A percentile compares a stretch with the other conserved stretches of the same genome.
phyloP scores from a whole-genome alignment of 768 basidiomycete species.

The Phaffia australis region DNA sequence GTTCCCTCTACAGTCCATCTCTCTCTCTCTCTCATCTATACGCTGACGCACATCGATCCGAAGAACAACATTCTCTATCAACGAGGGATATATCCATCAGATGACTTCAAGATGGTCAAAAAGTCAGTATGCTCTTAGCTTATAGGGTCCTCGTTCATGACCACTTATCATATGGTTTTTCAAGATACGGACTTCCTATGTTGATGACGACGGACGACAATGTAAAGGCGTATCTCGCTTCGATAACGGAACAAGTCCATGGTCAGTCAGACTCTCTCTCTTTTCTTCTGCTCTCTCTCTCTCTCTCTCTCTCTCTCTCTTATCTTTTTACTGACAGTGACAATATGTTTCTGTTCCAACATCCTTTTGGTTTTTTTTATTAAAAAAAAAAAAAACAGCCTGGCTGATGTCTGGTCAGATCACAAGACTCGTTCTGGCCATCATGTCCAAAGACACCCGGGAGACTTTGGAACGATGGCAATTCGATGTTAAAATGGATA shows the following conservation, averaged over 20 bases:
- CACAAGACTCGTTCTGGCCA: slow-evolving; percentile 85
- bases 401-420: slow-evolving; percentile 90
- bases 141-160: too few species aligned
- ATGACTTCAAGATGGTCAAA: slow-evolving; percentile 99
- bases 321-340: neutral
- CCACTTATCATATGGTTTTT: neutral
- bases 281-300: neutral
- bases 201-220: slow-evolving; percentile 87
- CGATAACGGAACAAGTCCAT: slow-evolving; percentile 83
- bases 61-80: slow-evolving; percentile 77
- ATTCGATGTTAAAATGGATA: slow-evolving; percentile 82
- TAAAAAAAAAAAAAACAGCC: slow-evolving; percentile 44
- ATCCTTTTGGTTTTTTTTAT: too few species aligned
- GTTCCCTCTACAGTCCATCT: neutral
- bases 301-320: neutral
- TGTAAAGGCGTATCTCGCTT: slow-evolving; percentile 86
- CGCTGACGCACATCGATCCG: too few species aligned
- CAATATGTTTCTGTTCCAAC: neutral
- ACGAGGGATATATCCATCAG: slow-evolving; percentile 89
- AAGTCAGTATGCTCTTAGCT: slow-evolving; percentile 42
- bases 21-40: neutral
- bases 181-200: slow-evolving; percentile 75
- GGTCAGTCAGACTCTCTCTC: slow-evolving; percentile 46
- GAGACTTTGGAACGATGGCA: slow-evolving; percentile 94
- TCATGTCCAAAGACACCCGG: slow-evolving; percentile 87